Evolutionary conservation across 306 rosid genomes (phyloP).

Genomic region (Carpinus viminea): DNA sequence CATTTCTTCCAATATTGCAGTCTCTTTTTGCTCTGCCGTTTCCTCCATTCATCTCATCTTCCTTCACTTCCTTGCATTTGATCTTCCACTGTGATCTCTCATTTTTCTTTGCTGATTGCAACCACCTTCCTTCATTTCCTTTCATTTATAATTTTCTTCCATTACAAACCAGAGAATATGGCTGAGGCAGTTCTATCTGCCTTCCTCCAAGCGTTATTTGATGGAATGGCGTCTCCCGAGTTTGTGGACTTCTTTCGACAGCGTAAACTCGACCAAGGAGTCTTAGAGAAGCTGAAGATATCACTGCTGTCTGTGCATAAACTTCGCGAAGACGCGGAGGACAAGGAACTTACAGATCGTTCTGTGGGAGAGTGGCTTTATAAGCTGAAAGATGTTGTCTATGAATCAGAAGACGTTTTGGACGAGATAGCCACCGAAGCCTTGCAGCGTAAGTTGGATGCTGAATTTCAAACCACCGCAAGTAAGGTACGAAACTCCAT

Average conservation of each 20-base stretch:
- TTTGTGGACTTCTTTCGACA: not conserved
- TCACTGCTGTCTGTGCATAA: not conserved
- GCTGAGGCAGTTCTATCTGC: not conserved
- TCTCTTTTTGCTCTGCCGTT: too few relatives aligned
- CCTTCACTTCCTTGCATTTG: too few relatives aligned
- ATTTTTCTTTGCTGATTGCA: too few relatives aligned
- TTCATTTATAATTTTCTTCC: not conserved
- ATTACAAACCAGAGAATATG: too few relatives aligned
- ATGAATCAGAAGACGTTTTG: too few relatives aligned
- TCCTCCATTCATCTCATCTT: too few relatives aligned
- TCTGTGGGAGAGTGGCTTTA: not conserved
- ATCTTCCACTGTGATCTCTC: too few relatives aligned
- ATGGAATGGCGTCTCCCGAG: not conserved
- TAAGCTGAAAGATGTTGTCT: not conserved
- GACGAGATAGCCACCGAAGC: too few relatives aligned
- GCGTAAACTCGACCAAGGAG: not conserved
- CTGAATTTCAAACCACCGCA: too few relatives aligned
- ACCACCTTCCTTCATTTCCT: not conserved
- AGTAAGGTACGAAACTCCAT: too few relatives aligned
- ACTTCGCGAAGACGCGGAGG: conserved; percentile 16
- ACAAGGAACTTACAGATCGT: not conserved
- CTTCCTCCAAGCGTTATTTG: not conserved
- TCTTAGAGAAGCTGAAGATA: conserved; percentile 5
- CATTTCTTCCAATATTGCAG: too few relatives aligned
- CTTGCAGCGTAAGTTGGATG: too few relatives aligned